These are phyloP conservation scores for Picea sitchensis DNA, from an alignment of 75 land plant species.

Conservation along the genomic window DNA sequence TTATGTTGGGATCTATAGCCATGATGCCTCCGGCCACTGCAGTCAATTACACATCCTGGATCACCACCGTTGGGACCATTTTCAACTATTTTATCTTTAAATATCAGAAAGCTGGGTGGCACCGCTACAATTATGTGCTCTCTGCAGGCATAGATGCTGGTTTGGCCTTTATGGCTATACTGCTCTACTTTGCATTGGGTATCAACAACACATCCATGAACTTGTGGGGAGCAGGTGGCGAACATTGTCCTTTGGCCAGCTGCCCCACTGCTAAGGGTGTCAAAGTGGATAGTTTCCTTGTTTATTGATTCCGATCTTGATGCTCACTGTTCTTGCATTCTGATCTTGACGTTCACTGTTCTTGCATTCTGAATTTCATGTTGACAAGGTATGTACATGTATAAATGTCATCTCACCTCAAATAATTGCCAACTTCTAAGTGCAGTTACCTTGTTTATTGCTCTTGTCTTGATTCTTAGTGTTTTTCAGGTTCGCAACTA, in stretches of 20 bases:
- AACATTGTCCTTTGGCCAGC: conserved; percentile 57
- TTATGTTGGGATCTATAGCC: conserved; percentile 44
- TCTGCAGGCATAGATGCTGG: conserved; percentile 85
- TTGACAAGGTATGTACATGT: no score
- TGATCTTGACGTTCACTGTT: no score
- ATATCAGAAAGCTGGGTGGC: conserved; percentile 72
- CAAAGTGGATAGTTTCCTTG: conserved; percentile 57
- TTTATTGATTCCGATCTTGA: neutral
- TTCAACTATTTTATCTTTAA: conserved; percentile 76
- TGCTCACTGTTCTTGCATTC: no score
- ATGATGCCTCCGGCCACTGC: conserved; percentile 69
- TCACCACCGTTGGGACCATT: conserved; percentile 47
- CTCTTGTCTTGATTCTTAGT: no score
- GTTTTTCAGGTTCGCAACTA: no score
- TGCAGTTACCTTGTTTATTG: no score
- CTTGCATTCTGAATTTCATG: no score
- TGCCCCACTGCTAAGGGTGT: conserved; percentile 76
- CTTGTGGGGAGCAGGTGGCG: conserved; percentile 70
- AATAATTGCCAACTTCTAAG: no score
- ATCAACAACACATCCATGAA: conserved; percentile 30
- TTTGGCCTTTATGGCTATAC: conserved; percentile 73
- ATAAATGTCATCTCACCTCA: no score
- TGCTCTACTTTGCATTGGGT: conserved; percentile 48
- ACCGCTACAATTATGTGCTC: conserved; percentile 76
- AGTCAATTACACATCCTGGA: conserved; percentile 69